Conservation (phyloP, 2,329 filamentous ascomycete genomes). For the Cladosporium velox region DNA sequence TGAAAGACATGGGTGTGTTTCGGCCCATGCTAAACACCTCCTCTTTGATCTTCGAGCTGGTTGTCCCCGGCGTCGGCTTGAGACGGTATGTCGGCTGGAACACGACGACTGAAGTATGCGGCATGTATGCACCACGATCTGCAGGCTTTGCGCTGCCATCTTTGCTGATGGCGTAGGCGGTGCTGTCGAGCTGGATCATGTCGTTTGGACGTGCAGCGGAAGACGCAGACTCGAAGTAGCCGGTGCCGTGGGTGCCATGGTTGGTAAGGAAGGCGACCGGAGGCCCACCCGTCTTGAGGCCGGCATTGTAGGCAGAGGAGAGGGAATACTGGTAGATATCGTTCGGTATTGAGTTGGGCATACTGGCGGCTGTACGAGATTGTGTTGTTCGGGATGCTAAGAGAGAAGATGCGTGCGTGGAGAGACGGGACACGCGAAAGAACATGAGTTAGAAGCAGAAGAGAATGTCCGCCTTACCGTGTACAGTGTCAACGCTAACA, state of each 20-base stretch:
- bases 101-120: conserved; percentile 46
- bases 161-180: conserved; percentile 38
- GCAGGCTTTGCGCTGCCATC: conserved; percentile 38
- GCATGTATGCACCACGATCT: conserved; percentile 38
- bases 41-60: conserved; percentile 31
- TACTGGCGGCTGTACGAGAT: conserved; percentile 24
- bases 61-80: conserved; percentile 31
- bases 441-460: background rate
- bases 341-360: conserved; percentile 46
- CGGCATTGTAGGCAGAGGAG: conserved; percentile 40
- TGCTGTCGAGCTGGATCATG: conserved; percentile 41
- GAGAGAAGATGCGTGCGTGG: background rate
- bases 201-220: conserved; percentile 26
- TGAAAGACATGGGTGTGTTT: conserved; percentile 46
- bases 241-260: conserved; percentile 47
- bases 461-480: conserved; percentile 16
- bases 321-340: conserved; percentile 50
- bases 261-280: conserved; percentile 41
- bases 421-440: background rate
- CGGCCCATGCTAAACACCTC: conserved; percentile 32
- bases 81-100: conserved; percentile 41
- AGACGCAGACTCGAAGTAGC: conserved; percentile 37
- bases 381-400: background rate
- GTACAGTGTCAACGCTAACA: conserved; percentile 11
- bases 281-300: conserved; percentile 40